phyloP scores from a whole-genome alignment of 2,329 filamentous ascomycete species.

The Pezicula carpinea region DNA sequence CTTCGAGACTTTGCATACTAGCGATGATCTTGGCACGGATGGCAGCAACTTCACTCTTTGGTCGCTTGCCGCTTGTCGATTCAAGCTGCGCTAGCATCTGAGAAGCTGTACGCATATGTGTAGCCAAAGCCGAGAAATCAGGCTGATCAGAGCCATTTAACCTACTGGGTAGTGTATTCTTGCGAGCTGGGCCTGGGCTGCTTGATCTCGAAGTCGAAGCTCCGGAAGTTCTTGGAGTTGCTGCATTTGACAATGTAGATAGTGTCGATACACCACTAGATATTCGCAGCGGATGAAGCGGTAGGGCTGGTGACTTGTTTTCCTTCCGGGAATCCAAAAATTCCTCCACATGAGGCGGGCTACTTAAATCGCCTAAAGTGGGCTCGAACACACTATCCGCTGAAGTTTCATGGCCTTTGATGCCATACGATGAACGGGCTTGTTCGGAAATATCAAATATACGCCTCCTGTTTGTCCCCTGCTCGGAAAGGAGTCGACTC shows the following conservation, averaged over 20 bases:
- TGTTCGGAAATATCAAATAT: slow-evolving; percentile 69
- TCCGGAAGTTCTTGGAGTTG: slow-evolving; percentile 66
- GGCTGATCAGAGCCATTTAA: slow-evolving; percentile 61
- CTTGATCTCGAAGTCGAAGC: slow-evolving; percentile 62
- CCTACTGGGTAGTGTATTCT: slow-evolving; percentile 54
- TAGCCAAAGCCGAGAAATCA: slow-evolving; percentile 77
- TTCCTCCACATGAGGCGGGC: slow-evolving; percentile 62
- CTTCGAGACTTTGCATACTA: slow-evolving; percentile 83
- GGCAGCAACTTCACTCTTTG: slow-evolving; percentile 74
- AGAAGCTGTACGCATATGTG: slow-evolving; percentile 82
- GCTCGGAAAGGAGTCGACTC: slow-evolving; percentile 50
- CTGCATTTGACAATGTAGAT: slow-evolving; percentile 54
- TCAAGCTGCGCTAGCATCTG: slow-evolving; percentile 85
- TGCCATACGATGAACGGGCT: slow-evolving; percentile 41
- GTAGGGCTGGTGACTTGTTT: slow-evolving; percentile 12
- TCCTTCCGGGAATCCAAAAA: slow-evolving; percentile 44
- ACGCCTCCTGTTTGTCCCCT: slow-evolving; percentile 48
- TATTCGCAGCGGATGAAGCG: slow-evolving; percentile 43
- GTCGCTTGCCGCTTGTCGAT: slow-evolving; percentile 73
- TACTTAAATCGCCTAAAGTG: slow-evolving; percentile 71
- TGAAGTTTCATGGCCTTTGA: slow-evolving; percentile 29
- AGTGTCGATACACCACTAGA: slow-evolving; percentile 59
- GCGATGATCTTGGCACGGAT: slow-evolving; percentile 85
- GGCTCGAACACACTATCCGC: slow-evolving; percentile 79
- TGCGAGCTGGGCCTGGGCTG: slow-evolving; percentile 57